Percentiles rank a stretch among this genome's conserved stretches.
Conservation (phyloP, 805 yeast genomes). For the Diddensiella santjacobensis region DNA sequence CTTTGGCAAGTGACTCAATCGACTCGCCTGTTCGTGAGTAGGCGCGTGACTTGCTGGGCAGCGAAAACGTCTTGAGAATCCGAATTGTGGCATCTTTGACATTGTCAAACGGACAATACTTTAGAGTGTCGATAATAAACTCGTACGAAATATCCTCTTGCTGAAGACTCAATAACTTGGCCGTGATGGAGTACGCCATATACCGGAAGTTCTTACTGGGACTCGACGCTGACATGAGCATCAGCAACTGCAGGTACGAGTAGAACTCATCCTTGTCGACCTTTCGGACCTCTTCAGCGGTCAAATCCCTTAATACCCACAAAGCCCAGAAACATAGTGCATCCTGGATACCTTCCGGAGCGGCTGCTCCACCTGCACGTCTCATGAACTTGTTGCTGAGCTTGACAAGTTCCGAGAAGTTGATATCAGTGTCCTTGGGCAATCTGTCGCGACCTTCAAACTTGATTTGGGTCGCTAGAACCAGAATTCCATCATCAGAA, state of each 20-base stretch:
- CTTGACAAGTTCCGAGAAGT: constrained; percentile 21
- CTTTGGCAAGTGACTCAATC: constrained; percentile 7
- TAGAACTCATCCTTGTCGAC: constrained; percentile 35
- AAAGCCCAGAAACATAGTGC: constrained; percentile 35
- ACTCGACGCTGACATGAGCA: constrained; percentile 37
- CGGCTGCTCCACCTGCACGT: constrained; percentile 21
- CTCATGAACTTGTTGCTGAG: constrained; percentile 22
- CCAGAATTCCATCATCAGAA: constrained; percentile 32
- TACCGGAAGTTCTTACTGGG: constrained; percentile 38
- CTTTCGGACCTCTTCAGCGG: constrained; percentile 24
- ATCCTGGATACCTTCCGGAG: constrained; percentile 34
- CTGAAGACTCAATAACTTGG: constrained; percentile 55
- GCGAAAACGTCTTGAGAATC: constrained; percentile 59
- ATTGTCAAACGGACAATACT: constrained; percentile 60
- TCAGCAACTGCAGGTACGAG: constrained; percentile 41
- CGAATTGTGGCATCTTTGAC: constrained; percentile 59
- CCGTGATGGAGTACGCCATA: constrained; percentile 56
- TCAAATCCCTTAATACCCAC: constrained; percentile 26
- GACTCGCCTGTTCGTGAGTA: neutral
- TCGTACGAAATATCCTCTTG: constrained; percentile 55
- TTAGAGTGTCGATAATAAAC: constrained; percentile 61
- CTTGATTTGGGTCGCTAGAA: constrained; percentile 33
- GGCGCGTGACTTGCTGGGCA: neutral
- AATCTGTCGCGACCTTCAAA: constrained; percentile 24
- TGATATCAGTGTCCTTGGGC: constrained; percentile 8